Conservation (phyloP, 148 eudicot genomes). For the Cornus florida region DNA sequence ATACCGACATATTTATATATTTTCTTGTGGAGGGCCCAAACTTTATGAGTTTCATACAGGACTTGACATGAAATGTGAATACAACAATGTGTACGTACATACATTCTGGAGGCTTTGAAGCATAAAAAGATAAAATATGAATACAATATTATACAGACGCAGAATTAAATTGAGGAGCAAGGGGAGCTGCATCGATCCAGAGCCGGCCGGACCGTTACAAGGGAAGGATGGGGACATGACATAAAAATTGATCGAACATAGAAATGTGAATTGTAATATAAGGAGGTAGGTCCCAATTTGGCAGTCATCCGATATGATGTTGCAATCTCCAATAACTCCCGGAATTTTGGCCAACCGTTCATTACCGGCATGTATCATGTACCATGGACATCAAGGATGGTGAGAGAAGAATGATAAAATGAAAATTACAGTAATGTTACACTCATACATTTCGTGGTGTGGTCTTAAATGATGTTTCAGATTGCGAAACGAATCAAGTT, state of each 20-base stretch:
- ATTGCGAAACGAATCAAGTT: background rate
- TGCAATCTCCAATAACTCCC: background rate
- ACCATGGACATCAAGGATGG: background rate
- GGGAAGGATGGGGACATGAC: background rate
- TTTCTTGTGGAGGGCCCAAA: background rate
- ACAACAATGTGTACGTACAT: slow-evolving; percentile 1
- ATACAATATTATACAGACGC: too few relatives aligned
- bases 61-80: slow-evolving; percentile 5
- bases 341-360: background rate
- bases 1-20: too few relatives aligned
- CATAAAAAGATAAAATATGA: background rate
- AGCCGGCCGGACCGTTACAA: background rate
- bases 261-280: background rate
- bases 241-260: background rate
- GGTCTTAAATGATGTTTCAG: slow-evolving; percentile 10
- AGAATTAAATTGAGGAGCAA: too few relatives aligned
- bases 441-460: slow-evolving; percentile 7
- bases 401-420: background rate
- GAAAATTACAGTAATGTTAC: background rate
- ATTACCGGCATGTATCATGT: background rate
- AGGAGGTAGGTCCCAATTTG: background rate
- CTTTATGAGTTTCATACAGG: slow-evolving; percentile 7
- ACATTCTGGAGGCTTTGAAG: background rate
- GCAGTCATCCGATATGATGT: background rate
- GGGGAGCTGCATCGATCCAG: background rate